Conservation (phyloP, 305 asterid genomes). For the Plantago lanceolata region DNA sequence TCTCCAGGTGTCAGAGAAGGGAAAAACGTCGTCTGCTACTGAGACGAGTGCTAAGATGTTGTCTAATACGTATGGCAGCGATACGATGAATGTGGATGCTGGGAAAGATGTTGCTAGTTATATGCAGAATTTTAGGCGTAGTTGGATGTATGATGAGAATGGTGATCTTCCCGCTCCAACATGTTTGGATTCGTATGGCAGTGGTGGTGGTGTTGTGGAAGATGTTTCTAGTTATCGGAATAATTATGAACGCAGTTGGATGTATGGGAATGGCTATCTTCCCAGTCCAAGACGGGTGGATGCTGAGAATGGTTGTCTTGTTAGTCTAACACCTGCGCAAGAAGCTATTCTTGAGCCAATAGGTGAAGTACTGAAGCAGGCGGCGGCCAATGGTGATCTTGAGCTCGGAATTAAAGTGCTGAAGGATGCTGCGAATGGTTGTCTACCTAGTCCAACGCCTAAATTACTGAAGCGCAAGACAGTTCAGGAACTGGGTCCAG, state of each 20-base stretch:
- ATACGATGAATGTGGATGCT: constrained; percentile 64
- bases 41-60: too few relatives aligned
- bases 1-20: constrained; percentile 55
- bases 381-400: constrained; percentile 33
- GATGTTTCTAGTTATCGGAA: constrained; percentile 95
- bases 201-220: constrained; percentile 61
- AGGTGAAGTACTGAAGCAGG: constrained; percentile 33
- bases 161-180: constrained; percentile 89
- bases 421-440: too few relatives aligned
- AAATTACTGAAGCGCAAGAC: constrained; percentile 54
- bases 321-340: constrained; percentile 56
- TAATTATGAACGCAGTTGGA: constrained; percentile 63
- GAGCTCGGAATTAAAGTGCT: constrained; percentile 33
- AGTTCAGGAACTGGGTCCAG: constrained; percentile 50
- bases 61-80: too few relatives aligned
- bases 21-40: too few relatives aligned
- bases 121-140: constrained; percentile 79
- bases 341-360: constrained; percentile 59
- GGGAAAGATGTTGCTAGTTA: constrained; percentile 86
- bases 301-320: too few relatives aligned
- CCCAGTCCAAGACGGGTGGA: constrained; percentile 60
- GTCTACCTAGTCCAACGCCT: too few relatives aligned
- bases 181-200: too few relatives aligned
- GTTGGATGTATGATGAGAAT: constrained; percentile 43
- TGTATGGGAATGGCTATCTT: constrained; percentile 51